A percentile compares a stretch with the other conserved stretches of the same genome.
Evolutionary conservation across 2,329 filamentous ascomycete genomes (phyloP).

Genomic region (Sarocladium brachiariae): DNA sequence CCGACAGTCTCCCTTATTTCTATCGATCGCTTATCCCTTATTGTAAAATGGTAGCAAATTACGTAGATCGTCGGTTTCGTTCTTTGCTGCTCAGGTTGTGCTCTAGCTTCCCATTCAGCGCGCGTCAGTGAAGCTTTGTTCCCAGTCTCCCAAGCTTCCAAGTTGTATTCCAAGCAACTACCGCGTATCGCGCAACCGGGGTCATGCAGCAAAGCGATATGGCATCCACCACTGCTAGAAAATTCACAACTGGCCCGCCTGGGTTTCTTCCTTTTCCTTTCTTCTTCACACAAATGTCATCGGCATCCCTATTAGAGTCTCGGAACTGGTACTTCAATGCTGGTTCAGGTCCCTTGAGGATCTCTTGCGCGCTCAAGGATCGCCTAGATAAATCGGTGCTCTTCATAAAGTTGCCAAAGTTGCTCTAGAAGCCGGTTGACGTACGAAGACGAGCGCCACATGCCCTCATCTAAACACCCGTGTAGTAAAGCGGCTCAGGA

Average conservation of each 20-base stretch:
- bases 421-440: conserved; percentile 38
- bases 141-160: not conserved
- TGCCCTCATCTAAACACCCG: conserved; percentile 11
- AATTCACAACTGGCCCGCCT: not conserved
- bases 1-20: not conserved
- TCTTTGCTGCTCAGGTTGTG: not conserved
- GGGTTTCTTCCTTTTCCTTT: conserved; percentile 25
- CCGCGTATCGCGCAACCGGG: not conserved
- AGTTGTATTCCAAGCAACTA: not conserved
- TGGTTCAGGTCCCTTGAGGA: conserved; percentile 79
- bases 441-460: conserved; percentile 39
- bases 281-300: conserved; percentile 63
- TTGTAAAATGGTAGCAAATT: too few relatives aligned
- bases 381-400: conserved; percentile 77
- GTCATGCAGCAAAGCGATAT: conserved; percentile 22
- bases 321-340: conserved; percentile 85
- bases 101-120: not conserved
- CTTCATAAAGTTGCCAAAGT: conserved; percentile 63
- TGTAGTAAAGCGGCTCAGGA: not conserved
- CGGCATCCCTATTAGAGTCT: conserved; percentile 99
- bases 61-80: not conserved
- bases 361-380: conserved; percentile 97
- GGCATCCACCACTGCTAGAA: not conserved
- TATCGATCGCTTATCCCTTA: too few relatives aligned
- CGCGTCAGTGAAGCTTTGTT: conserved; percentile 8